Conservation (phyloP, 2,329 filamentous ascomycete species). For the Cercospora sesami region DNA sequence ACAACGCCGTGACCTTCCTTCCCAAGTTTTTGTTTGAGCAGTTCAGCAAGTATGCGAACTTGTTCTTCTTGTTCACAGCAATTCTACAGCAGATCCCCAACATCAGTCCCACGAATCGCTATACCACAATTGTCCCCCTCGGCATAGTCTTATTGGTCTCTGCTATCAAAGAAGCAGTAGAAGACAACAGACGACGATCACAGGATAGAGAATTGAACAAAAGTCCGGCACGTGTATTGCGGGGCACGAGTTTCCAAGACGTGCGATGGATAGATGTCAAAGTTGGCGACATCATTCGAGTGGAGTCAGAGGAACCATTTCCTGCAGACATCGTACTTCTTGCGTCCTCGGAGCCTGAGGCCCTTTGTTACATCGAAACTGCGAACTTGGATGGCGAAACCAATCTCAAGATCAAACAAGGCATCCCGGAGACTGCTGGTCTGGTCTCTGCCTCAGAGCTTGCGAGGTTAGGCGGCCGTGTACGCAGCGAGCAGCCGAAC, state of each 20-base stretch:
- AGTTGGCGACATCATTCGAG: slow-evolving; percentile 88
- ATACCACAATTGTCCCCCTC: slow-evolving; percentile 94
- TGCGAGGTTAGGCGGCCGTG: slow-evolving; percentile 77
- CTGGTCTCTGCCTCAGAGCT: slow-evolving; percentile 85
- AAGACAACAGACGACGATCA: slow-evolving; percentile 85
- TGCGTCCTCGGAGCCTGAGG: slow-evolving; percentile 94
- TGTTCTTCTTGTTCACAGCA: slow-evolving; percentile 99
- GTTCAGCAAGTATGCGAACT: slow-evolving; percentile 97
- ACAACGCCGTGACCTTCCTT: slow-evolving; percentile 88
- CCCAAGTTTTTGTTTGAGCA: slow-evolving; percentile 98
- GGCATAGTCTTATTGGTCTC: slow-evolving; percentile 90
- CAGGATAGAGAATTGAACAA: slow-evolving; percentile 86
- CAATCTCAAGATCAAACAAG: slow-evolving; percentile 98
- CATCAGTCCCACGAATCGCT: slow-evolving; percentile 91
- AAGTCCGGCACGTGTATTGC: slow-evolving; percentile 78
- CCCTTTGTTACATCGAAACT: slow-evolving; percentile 97
- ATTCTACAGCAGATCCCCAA: slow-evolving; percentile 91
- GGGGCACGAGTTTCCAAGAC: slow-evolving; percentile 79
- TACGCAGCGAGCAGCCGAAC: slow-evolving; percentile 96
- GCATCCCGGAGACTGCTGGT: slow-evolving; percentile 83
- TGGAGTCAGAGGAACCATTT: slow-evolving; percentile 93
- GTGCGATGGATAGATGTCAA: slow-evolving; percentile 91
- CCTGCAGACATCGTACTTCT: slow-evolving; percentile 90
- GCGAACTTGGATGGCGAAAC: slow-evolving; percentile 97
- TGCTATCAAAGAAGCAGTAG: slow-evolving; percentile 88